Evolutionary conservation across 208 protist species (phyloP).

Genomic region (Wallacemonas sp.): DNA sequence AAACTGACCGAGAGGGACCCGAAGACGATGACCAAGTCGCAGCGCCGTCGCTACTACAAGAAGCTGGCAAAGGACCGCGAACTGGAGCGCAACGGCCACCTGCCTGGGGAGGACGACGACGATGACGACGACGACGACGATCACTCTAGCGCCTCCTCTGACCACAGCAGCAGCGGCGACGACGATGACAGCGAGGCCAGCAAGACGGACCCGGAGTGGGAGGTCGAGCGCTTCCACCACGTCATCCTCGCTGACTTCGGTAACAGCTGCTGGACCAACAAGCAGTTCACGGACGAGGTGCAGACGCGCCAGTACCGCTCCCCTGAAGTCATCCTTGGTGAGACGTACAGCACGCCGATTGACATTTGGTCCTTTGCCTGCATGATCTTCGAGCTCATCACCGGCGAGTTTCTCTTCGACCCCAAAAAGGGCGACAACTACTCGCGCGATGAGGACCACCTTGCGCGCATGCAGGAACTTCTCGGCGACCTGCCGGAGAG

Average conservation of each 20-base stretch:
- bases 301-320: conserved; percentile 94
- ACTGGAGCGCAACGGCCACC: conserved; percentile 14
- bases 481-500: conserved; percentile 89
- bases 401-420: conserved; percentile 94
- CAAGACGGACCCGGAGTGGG: conserved; percentile 85
- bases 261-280: conserved; percentile 98
- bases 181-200: conserved; percentile 44
- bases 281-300: conserved; percentile 96
- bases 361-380: conserved; percentile 94
- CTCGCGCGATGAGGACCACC: conserved; percentile 91
- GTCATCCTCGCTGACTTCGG: conserved; percentile 98
- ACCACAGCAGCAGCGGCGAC: conserved; percentile 5
- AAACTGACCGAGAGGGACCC: conserved; percentile 81
- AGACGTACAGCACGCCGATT: conserved; percentile 79
- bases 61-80: conserved; percentile 74
- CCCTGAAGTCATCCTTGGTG: conserved; percentile 93
- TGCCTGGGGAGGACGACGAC: conserved; percentile 27
- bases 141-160: conserved; percentile 11
- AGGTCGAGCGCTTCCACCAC: conserved; percentile 84
- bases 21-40: conserved; percentile 92
- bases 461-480: conserved; percentile 95
- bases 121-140: conserved; percentile 23
- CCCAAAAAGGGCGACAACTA: conserved; percentile 91
- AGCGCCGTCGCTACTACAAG: conserved; percentile 92
- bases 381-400: conserved; percentile 95